Evolutionary conservation across 257 asterid species (phyloP), one percentile per base, ranked within the genome.

Genomic region (Scutellaria baicalensis): DNA sequence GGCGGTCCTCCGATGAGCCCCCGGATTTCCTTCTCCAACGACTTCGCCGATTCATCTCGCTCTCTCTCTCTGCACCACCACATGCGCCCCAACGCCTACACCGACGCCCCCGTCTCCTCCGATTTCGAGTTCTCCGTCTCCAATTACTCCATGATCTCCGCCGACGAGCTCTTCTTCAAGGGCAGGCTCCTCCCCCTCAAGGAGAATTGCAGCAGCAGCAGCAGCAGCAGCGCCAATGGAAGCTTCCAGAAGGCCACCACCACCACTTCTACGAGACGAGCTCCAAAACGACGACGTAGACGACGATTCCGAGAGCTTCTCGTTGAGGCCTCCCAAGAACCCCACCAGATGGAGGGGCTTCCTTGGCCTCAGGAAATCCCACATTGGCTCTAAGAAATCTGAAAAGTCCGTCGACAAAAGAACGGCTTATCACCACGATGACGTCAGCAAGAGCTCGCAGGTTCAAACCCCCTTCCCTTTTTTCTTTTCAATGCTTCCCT

Each of bases 1-100:
- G 27, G 27, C 1, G 27, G 27, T 27, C 83, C 85, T 23, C 88
- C 84, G 9, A 83, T 83, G 76, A 88, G 96, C 84, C 99, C 99
- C 0, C 71, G 99, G 23, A 93, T 93, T 52, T 93, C 99, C 54
- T 93, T 93, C 83, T 93, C 99, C 23, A 93, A 83, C 59, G 99
- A 93, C 71, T 89, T 93, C 64, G 82, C 77, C 4, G 97, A 84
- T 8, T 75, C 89, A 9, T 52, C 68, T 10, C 73, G 44, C 4
- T 23, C 67, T 17, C 59, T 40, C 31, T 59, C 78, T 27, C 44
- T 21, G 8, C 45, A 56, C 16, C 69, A 68, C 65, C 9, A 35
- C 10, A 2, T 2, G 2, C n/a, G 3, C 77, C n/a, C n/a, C n/a
- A 51, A 59, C 36, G 59, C 83, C 3, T 89, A 85, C 64, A 61